phyloP scores from a whole-genome alignment of 73 alveolate genomes.

The Urostyla sp. region DNA sequence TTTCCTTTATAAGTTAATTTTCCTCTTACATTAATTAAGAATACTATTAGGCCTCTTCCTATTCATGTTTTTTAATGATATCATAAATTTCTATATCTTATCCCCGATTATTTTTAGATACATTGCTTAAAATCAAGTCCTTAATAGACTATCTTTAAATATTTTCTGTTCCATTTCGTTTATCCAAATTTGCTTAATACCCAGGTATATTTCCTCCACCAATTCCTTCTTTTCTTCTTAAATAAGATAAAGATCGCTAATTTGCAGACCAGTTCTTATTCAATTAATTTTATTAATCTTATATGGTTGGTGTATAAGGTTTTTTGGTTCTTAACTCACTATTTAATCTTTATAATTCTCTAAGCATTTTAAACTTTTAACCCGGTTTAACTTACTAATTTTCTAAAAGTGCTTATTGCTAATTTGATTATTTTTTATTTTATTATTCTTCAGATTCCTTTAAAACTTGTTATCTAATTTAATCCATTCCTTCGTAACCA shows the following conservation, averaged over 20 bases:
- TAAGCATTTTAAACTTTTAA: slow-evolving; percentile 46
- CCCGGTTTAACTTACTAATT: slow-evolving; percentile 19
- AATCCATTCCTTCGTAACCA: slow-evolving; percentile 47
- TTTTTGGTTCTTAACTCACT: slow-evolving; percentile 37
- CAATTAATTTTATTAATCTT: neutral
- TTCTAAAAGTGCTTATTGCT: neutral
- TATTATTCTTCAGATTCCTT: slow-evolving; percentile 49
- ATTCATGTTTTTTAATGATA: neutral
- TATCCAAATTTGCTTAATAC: neutral
- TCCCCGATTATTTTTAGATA: neutral
- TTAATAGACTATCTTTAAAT: slow-evolving; percentile 17
- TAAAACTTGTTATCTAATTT: slow-evolving; percentile 30
- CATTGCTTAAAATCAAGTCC: slow-evolving; percentile 2
- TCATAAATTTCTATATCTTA: slow-evolving; percentile 1
- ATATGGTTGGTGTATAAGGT: slow-evolving; percentile 36
- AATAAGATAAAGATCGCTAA: neutral
- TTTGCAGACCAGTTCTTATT: slow-evolving; percentile 41
- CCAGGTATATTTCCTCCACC: slow-evolving; percentile 60
- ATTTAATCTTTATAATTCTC: slow-evolving; percentile 39
- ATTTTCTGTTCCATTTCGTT: neutral
- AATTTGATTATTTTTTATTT: neutral
- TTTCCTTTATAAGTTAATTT: neutral
- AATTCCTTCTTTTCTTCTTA: slow-evolving; percentile 29
- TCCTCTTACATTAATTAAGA: neutral
- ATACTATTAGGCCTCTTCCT: neutral